Evolutionary conservation across 2,329 filamentous ascomycete species (phyloP), one percentile per base, ranked within the genome.

Genomic region (Drechmeria coniospora): DNA sequence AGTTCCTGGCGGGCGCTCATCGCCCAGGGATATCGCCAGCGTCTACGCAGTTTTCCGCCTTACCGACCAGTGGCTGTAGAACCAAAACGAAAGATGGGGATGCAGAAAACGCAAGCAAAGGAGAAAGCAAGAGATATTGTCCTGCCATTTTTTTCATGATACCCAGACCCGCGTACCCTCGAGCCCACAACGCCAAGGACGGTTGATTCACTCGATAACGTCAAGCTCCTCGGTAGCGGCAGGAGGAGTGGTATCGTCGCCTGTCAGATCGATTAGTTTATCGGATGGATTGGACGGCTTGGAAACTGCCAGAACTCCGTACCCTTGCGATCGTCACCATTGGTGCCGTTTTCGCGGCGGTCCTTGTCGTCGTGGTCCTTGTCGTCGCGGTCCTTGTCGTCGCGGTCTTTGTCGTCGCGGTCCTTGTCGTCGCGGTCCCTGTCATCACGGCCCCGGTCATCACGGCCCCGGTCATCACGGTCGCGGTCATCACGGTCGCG

Each of bases 301-400:
- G 13, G 6, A n/a, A 15, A 26, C 9, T 13, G n/a, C n/a, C n/a
- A 28, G 28, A 34, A 29, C 33, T 26, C 48, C 53, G 39, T 57
- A 93, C 86, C 73, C 74, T 95, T 95, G 48, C 81, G 74, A 40
- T 93, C 84, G 42, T 93, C 84, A 34, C 79, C 83, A 46, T 87
- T 92, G 15, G 80, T 65, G 25, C 68, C 78, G 44, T 77, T 79
- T 46, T 90, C 81, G 41, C 76, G 76, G 41, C 74, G 72, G n/a
- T n/a, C n/a, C n/a, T n/a, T n/a, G n/a, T n/a, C n/a, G n/a, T n/a
- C n/a, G n/a, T n/a, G n/a, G n/a, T n/a, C n/a, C n/a, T n/a, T n/a
- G n/a, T n/a, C n/a, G n/a, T n/a, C n/a, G n/a, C n/a, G n/a, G n/a
- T n/a, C n/a, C n/a, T n/a, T n/a, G n/a, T n/a, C n/a, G n/a, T n/a